A percentile compares a stretch with the other conserved stretches of the same genome.
Evolutionary conservation across 2,329 filamentous ascomycete genomes (phyloP).

Genomic region (Colletotrichum incanum): DNA sequence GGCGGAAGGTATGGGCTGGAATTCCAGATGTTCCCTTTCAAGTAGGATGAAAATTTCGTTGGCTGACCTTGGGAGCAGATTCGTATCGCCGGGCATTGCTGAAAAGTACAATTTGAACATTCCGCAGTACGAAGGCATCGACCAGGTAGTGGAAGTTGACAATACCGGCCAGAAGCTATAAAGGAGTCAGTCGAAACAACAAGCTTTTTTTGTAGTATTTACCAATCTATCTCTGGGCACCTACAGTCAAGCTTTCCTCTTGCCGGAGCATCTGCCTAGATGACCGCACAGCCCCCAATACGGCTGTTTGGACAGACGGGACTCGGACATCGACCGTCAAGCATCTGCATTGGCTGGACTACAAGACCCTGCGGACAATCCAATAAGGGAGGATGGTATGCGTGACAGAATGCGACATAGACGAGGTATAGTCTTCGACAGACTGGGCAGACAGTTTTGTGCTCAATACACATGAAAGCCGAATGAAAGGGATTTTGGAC

Average conservation of each 20-base stretch:
- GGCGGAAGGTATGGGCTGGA: slow-evolving; percentile 78
- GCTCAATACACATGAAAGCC: slow-evolving; percentile 73
- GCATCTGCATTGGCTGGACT: slow-evolving; percentile 61
- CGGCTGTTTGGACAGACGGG: slow-evolving; percentile 72
- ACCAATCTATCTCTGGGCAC: slow-evolving; percentile 44
- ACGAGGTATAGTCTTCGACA: slow-evolving; percentile 73
- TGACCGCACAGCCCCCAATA: slow-evolving; percentile 69
- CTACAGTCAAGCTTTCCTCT: slow-evolving; percentile 9
- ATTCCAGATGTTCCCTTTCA: background rate
- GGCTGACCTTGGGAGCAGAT: slow-evolving; percentile 65
- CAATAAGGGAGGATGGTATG: slow-evolving; percentile 65
- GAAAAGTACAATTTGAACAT: slow-evolving; percentile 90
- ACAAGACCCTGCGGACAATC: slow-evolving; percentile 62
- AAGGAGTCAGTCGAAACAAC: slow-evolving; percentile 43
- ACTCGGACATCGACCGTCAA: slow-evolving; percentile 70
- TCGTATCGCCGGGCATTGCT: slow-evolving; percentile 83
- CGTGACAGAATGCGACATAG: slow-evolving; percentile 71
- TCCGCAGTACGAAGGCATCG: slow-evolving; percentile 86
- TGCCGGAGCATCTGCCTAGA: slow-evolving; percentile 53
- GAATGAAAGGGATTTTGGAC: slow-evolving; percentile 23
- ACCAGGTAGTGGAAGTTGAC: slow-evolving; percentile 88
- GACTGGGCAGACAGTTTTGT: slow-evolving; percentile 70
- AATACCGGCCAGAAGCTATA: slow-evolving; percentile 68
- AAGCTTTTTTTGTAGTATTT: slow-evolving; percentile 26
- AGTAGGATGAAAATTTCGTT: background rate